These are phyloP conservation scores for Xylaria digitata DNA, from an alignment of 2,329 filamentous ascomycete genomes.

Conservation along the genomic window DNA sequence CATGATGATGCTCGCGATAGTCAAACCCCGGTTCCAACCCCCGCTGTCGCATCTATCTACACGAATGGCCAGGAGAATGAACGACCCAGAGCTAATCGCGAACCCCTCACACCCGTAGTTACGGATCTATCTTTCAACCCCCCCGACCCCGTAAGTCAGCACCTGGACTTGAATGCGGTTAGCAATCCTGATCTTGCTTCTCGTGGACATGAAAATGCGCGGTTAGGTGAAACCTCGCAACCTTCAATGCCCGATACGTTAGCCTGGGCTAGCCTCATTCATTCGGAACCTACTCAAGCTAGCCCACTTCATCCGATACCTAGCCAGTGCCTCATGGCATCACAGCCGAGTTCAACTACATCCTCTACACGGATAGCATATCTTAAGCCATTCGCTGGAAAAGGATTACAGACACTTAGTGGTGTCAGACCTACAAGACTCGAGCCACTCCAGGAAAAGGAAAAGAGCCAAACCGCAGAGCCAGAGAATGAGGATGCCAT, in stretches of 20 bases:
- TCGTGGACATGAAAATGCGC: slow-evolving; percentile 45
- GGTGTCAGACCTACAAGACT: slow-evolving; percentile 51
- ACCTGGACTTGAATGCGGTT: slow-evolving; percentile 57
- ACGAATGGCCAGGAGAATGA: slow-evolving; percentile 65
- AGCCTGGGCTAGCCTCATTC: slow-evolving; percentile 60
- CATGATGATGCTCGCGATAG: slow-evolving; percentile 61
- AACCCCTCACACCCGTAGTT: slow-evolving; percentile 63
- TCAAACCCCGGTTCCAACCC: slow-evolving; percentile 41
- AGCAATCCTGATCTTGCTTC: slow-evolving; percentile 52
- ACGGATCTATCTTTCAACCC: slow-evolving; percentile 58
- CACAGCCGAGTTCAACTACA: slow-evolving; percentile 65
- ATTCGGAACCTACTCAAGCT: slow-evolving; percentile 53
- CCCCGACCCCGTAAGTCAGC: slow-evolving; percentile 52
- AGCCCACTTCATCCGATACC: slow-evolving; percentile 59
- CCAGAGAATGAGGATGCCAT: slow-evolving; percentile 40
- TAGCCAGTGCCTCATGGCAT: slow-evolving; percentile 62
- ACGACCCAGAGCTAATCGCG: slow-evolving; percentile 59
- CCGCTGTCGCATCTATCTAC: slow-evolving; percentile 41
- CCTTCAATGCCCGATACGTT: slow-evolving; percentile 67
- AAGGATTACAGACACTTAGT: slow-evolving; percentile 65
- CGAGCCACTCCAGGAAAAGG: slow-evolving; percentile 51
- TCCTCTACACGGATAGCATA: slow-evolving; percentile 64
- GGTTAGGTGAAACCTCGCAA: slow-evolving; percentile 45
- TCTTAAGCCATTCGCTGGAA: slow-evolving; percentile 66
- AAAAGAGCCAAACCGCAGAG: slow-evolving; percentile 42